Conservation (phyloP, 164 flowering plant genomes). For the Aristolochia contorta region DNA sequence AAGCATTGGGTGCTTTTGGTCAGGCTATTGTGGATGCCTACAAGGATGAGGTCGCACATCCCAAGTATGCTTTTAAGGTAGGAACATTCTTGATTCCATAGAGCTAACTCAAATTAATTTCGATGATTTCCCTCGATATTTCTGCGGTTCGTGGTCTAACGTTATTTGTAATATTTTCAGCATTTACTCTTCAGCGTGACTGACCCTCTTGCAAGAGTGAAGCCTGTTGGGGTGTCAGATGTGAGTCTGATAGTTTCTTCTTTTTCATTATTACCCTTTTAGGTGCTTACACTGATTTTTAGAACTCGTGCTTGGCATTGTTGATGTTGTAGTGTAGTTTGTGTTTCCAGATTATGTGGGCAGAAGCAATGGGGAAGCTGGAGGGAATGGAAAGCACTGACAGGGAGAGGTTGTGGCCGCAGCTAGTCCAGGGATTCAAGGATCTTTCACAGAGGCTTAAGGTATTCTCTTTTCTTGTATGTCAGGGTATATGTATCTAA, state of each 20-base stretch:
- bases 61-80: constrained; percentile 90
- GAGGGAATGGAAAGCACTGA: constrained; percentile 91
- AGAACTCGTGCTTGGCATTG: background rate
- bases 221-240: constrained; percentile 93
- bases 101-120: no score
- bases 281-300: background rate
- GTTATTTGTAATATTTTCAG: constrained; percentile 22
- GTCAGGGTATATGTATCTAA: no score
- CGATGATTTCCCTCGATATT: no score
- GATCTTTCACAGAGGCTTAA: constrained; percentile 88
- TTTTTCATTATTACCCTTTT: background rate
- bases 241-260: constrained; percentile 40
- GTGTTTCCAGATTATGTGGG: constrained; percentile 89
- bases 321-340: constrained; percentile 18
- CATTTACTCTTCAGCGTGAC: constrained; percentile 91
- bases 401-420: constrained; percentile 92
- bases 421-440: constrained; percentile 91
- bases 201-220: constrained; percentile 60
- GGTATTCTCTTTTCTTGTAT: constrained; percentile 25
- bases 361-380: constrained; percentile 91
- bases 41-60: constrained; percentile 79
- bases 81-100: constrained; percentile 9
- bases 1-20: background rate
- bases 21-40: constrained; percentile 93
- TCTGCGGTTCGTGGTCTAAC: background rate